A percentile compares a stretch with the other conserved stretches of the same genome.
Conservation (phyloP, 1,139 yeast species). For the Spathaspora sp. region DNA sequence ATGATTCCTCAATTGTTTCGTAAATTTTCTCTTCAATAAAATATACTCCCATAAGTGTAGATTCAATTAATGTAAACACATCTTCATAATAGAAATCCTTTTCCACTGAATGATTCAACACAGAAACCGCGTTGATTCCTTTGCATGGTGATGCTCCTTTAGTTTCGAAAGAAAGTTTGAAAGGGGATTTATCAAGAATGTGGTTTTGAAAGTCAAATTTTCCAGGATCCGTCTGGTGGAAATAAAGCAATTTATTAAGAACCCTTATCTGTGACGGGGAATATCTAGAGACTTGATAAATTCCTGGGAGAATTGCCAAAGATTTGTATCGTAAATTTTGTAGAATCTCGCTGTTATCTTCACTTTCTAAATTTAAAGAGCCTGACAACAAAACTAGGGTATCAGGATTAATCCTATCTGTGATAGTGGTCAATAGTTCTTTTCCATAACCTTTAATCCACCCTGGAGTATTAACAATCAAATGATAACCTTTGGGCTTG, state of each 20-base stretch:
- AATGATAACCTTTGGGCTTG: conserved; percentile 33
- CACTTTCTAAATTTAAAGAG: conserved; percentile 17
- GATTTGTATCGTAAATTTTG: conserved; percentile 21
- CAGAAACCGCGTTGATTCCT: conserved; percentile 38
- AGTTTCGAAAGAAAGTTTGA: conserved; percentile 44
- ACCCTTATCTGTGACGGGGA: conserved; percentile 54
- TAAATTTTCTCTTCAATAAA: conserved; percentile 24
- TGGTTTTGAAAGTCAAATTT: conserved; percentile 50
- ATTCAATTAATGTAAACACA: conserved; percentile 47
- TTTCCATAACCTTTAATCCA: conserved; percentile 92
- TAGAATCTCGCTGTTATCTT: conserved; percentile 27
- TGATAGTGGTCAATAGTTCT: conserved; percentile 54
- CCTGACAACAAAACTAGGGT: conserved; percentile 42
- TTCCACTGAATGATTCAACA: conserved; percentile 32
- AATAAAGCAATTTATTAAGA: conserved; percentile 50
- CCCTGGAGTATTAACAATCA: conserved; percentile 84
- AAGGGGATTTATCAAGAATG: conserved; percentile 47
- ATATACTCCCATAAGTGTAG: conserved; percentile 53
- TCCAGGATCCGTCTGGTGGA: conserved; percentile 39
- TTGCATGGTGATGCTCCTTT: conserved; percentile 12
- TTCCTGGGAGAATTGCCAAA: conserved; percentile 25
- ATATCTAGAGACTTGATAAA: conserved; percentile 33
- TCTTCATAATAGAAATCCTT: conserved; percentile 34
- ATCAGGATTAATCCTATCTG: conserved; percentile 51
- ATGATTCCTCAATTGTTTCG: conserved; percentile 8